A percentile compares a stretch with the other conserved stretches of the same genome.
Evolutionary conservation across 768 basidiomycete genomes (phyloP).

Genomic region (Podaxis sp.): DNA sequence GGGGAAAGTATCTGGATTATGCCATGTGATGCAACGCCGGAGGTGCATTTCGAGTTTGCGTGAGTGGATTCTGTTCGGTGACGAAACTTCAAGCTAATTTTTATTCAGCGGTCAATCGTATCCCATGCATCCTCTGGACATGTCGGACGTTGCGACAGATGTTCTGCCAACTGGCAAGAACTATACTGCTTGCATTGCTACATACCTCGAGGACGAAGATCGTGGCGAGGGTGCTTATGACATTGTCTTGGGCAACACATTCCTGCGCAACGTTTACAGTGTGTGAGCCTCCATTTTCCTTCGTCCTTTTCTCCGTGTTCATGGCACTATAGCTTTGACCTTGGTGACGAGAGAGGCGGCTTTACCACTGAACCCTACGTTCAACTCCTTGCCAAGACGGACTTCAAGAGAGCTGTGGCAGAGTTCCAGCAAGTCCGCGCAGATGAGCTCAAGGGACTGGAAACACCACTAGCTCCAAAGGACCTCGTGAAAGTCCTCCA

Average conservation of each 20-base stretch:
- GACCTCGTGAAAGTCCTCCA: background rate
- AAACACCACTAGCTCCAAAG: background rate
- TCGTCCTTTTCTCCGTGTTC: background rate
- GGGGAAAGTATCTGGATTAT: constrained; percentile 33
- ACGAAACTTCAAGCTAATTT: background rate
- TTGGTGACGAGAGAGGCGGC: constrained; percentile 3
- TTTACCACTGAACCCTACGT: constrained; percentile 8
- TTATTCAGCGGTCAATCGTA: constrained; percentile 27
- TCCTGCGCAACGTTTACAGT: constrained; percentile 15
- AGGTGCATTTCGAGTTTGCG: constrained; percentile 38
- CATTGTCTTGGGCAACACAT: constrained; percentile 10
- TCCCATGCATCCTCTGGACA: constrained; percentile 44
- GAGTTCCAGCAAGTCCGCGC: background rate
- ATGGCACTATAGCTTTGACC: constrained; percentile 2
- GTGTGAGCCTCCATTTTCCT: constrained; percentile 3
- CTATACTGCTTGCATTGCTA: constrained; percentile 36
- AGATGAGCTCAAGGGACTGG: background rate
- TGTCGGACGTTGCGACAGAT: constrained; percentile 30
- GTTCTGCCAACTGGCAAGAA: constrained; percentile 24
- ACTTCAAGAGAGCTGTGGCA: background rate
- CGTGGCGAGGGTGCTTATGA: constrained; percentile 24
- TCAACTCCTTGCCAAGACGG: constrained; percentile 9
- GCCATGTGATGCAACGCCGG: constrained; percentile 31
- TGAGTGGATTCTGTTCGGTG: constrained; percentile 23
- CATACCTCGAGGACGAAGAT: constrained; percentile 29